Base-by-base conservation (phyloP, 768 basidiomycete genomes). In the Pisolithus tinctorius region DNA sequence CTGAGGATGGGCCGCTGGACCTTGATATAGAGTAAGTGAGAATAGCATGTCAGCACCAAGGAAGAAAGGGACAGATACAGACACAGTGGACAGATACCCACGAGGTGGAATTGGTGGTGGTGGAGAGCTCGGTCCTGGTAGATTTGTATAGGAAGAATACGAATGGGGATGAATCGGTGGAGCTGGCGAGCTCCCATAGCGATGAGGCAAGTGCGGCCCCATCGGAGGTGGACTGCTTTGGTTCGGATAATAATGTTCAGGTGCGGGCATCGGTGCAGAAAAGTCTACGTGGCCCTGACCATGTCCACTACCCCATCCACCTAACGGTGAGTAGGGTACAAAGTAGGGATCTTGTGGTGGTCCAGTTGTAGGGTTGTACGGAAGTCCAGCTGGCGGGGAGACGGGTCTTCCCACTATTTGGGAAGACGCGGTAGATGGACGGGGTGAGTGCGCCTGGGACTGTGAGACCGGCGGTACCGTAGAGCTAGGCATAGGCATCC, bases 51-150 rank as follows among this genome's bases (percentile, higher is more conserved):
- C 50, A 51, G 45, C 26, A 23, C 45, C 4, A 3, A n/a, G 30
- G 11, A 39, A 14, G 7, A 13, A 8, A 51, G 27, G 20, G 20
- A 25, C 29, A 14, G 39, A 39, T 11, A 29, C 26, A 43, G 25
- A 11, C 31, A 31, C 49, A 51, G 48, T 48, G 49, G 29, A 51
- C 55, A 26, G 26, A 48, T 49, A 69, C 71, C 57, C 63, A 78
- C 77, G 67, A 52, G 67, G 67, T 23, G 68, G 69, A 45, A 68
- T 55, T 37, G 69, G 50, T 52, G 69, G 68, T 43, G 64, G 62
- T 42, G 59, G 29, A 6, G 52, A 55, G 38, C 61, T 49, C n/a
- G 55, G 52, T 36, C 56, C 55, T 25, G 48, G 29, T n/a, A 30
- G 36, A 38, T 31, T 41, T 23, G 45, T 34, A 11, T 40, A 40